Base-by-base conservation (phyloP, 1,284 basidiomycete genomes). In the Malassezia japonica region DNA sequence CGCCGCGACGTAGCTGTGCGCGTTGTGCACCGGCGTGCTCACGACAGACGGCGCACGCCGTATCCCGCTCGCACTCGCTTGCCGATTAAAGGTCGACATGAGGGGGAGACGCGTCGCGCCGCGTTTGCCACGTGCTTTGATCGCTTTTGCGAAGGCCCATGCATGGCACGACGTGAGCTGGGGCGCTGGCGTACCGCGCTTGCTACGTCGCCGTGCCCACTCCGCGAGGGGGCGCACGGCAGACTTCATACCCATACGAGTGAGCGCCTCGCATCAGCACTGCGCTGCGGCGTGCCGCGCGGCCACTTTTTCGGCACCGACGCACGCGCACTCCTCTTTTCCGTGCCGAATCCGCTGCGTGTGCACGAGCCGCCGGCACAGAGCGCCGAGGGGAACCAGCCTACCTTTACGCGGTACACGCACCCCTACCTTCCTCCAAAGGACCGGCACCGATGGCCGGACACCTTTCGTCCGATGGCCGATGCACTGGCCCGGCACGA, bases 11-110 rank as follows among this genome's bases (percentile, higher is more conserved):
- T 40, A 40, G 18, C 38, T 40, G 13, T n/a, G n/a, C n/a, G n/a
- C n/a, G n/a, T n/a, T n/a, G n/a, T n/a, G n/a, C n/a, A n/a, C n/a
- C n/a, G 38, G 38, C 15, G 38, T 40, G 10, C 38, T 40, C 4
- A 25, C 46, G 12, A 54, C 25, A 13, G 51, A 54, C n/a, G 51
- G 40, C 28, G 42, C 27, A 5, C 51, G 51, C 25, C 51, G 51
- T 21, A 41, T n/a, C n/a, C n/a, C n/a, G n/a, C n/a, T n/a, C n/a
- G n/a, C n/a, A n/a, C n/a, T n/a, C n/a, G n/a, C n/a, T n/a, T n/a
- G n/a, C n/a, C n/a, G n/a, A n/a, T n/a, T n/a, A n/a, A n/a, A n/a
- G n/a, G n/a, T n/a, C 31, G 42, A 46, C 45, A 46, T 46, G 13
- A 15, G 5, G 15, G n/a, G 12, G 13, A 20, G 41, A 43, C 41